Conservation (phyloP, 2,329 filamentous ascomycete genomes). For the Arthrobotrys sinensis region DNA sequence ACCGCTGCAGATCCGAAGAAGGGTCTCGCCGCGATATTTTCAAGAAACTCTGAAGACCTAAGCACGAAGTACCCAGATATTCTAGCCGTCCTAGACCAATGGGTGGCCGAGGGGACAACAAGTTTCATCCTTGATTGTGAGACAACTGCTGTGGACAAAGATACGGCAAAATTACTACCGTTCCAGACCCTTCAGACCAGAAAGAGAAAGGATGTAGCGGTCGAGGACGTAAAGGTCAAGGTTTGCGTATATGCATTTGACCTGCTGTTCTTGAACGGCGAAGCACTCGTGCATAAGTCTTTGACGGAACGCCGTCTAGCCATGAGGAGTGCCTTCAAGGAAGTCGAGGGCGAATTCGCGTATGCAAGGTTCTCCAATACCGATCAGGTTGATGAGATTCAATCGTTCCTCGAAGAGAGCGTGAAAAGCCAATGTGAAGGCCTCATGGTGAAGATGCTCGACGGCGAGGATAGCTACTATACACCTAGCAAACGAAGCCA, state of each 20-base stretch:
- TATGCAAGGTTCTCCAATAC: constrained; percentile 91
- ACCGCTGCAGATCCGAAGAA: constrained; percentile 75
- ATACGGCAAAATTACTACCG: constrained; percentile 93
- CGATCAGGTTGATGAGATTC: constrained; percentile 92
- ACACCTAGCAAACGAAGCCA: constrained; percentile 96
- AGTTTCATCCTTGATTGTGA: constrained; percentile 99
- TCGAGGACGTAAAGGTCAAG: constrained; percentile 95
- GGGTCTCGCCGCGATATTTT: constrained; percentile 94
- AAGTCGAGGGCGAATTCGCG: constrained; percentile 89
- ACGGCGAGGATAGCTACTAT: constrained; percentile 91
- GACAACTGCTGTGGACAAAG: constrained; percentile 96
- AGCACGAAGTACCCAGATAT: constrained; percentile 99
- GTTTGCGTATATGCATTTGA: constrained; percentile 98
- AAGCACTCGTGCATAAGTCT: constrained; percentile 86
- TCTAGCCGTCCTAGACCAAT: constrained; percentile 85
- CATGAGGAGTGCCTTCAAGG: constrained; percentile 79
- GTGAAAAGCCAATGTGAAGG: constrained; percentile 97
- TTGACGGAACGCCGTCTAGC: constrained; percentile 86
- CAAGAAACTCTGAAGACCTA: constrained; percentile 94
- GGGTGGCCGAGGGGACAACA: constrained; percentile 90
- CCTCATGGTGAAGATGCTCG: constrained; percentile 99
- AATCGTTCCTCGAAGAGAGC: constrained; percentile 90
- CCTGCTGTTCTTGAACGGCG: constrained; percentile 90
- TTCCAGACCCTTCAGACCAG: constrained; percentile 99
- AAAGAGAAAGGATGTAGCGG: constrained; percentile 96